A percentile compares a stretch with the other conserved stretches of the same genome.
phyloP scores from a whole-genome alignment of 352 stramenopile genomes.

The Globisporangium uncinulatum region DNA sequence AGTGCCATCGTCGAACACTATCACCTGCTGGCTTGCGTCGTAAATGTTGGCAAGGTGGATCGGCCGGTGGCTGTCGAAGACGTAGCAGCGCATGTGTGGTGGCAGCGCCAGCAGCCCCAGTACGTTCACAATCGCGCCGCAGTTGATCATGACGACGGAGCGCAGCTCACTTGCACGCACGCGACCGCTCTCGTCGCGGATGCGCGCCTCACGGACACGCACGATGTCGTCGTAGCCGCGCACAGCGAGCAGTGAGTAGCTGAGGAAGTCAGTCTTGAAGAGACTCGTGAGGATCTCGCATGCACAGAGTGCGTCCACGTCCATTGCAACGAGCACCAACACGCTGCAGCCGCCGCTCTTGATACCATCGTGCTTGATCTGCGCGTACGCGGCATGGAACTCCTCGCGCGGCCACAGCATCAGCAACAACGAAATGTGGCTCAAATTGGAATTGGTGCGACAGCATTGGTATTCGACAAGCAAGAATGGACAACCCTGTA shows the following conservation, averaged over 20 bases:
- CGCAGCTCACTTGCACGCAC: constrained; percentile 58
- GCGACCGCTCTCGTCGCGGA: constrained; percentile 39
- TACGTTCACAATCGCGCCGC: constrained; percentile 92
- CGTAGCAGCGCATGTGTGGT: constrained; percentile 82
- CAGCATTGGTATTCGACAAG: too few relatives aligned
- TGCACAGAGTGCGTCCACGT: constrained; percentile 93
- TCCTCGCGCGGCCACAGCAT: constrained; percentile 86
- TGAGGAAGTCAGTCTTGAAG: constrained; percentile 70
- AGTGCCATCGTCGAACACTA: constrained; percentile 79
- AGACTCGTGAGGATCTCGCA: constrained; percentile 90
- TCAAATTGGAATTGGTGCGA: too few relatives aligned
- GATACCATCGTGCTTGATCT: constrained; percentile 78
- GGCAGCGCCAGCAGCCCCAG: constrained; percentile 74
- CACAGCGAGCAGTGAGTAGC: constrained; percentile 71
- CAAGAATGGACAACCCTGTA: too few relatives aligned
- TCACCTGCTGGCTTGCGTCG: constrained; percentile 66
- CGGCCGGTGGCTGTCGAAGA: constrained; percentile 94
- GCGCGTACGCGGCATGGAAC: constrained; percentile 78
- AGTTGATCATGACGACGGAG: constrained; percentile 93
- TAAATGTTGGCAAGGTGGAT: constrained; percentile 97
- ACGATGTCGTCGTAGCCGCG: constrained; percentile 83
- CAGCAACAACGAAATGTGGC: not conserved
- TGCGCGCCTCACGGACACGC: constrained; percentile 60
- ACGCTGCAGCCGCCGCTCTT: constrained; percentile 73
- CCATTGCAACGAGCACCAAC: constrained; percentile 91